Percentiles rank a stretch among this genome's conserved stretches.
phyloP scores from a whole-genome alignment of 2,329 filamentous ascomycete species.

The Verticillium nubilum region DNA sequence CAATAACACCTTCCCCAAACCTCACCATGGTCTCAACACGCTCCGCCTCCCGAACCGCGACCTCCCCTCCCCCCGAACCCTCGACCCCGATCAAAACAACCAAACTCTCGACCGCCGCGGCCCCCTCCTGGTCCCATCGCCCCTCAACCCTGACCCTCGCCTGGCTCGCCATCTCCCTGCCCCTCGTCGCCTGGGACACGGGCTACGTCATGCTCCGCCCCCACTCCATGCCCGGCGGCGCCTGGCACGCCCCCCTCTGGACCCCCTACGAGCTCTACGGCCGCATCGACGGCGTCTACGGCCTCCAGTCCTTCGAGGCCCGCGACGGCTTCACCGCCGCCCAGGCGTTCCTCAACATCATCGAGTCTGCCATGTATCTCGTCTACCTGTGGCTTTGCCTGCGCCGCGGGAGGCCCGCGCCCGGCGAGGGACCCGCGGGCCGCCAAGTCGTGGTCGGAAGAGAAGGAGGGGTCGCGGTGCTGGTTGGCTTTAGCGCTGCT shows the following conservation, averaged over 20 bases:
- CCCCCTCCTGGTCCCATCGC: slow-evolving; percentile 27
- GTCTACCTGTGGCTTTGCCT: slow-evolving; percentile 42
- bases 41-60: slow-evolving; percentile 23
- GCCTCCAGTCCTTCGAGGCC: slow-evolving; percentile 63
- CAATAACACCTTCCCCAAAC: too few species aligned
- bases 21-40: slow-evolving; percentile 32
- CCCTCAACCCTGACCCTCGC: slow-evolving; percentile 45
- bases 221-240: slow-evolving; percentile 74
- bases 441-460: slow-evolving; percentile 33
- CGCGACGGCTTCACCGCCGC: slow-evolving; percentile 72
- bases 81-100: slow-evolving; percentile 11
- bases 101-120: slow-evolving; percentile 1
- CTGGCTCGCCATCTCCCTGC: slow-evolving; percentile 72
- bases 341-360: slow-evolving; percentile 62
- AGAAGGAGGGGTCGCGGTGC: slow-evolving; percentile 35
- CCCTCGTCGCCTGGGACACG: slow-evolving; percentile 77
- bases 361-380: slow-evolving; percentile 63
- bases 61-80: slow-evolving; percentile 9
- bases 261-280: slow-evolving; percentile 77
- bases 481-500: slow-evolving; percentile 46
- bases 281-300: slow-evolving; percentile 75
- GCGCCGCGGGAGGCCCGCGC: slow-evolving; percentile 8
- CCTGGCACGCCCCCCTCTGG: slow-evolving; percentile 67
- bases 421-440: slow-evolving; percentile 14
- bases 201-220: slow-evolving; percentile 76